Base-by-base conservation (phyloP, 106 monocot species). In the Cymbidium sinense region DNA sequence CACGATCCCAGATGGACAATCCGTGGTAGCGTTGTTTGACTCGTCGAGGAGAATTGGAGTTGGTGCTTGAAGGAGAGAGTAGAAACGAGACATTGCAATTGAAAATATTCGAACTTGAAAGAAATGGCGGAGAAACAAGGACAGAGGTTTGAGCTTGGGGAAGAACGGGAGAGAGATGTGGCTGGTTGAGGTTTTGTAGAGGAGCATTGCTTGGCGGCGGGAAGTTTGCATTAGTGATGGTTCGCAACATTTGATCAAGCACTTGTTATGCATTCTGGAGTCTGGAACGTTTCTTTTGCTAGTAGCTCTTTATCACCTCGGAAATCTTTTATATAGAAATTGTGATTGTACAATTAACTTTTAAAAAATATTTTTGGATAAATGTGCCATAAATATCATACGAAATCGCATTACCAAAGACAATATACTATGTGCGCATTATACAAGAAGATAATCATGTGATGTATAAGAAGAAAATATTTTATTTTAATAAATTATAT, bases 81-180 rank as follows among this genome's bases (percentile, higher is more conserved):
- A 19, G 19, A 34, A 18, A 33, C 44, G 34, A 28, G 80, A 36
- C 3, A 12, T 25, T 41, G 36, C 18, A 39, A 51, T 73, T 4
- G 54, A 31, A 54, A 73, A 72, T 25, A 73, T 72, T 25, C 15
- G 54, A 73, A 54, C 55, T 67, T 79, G 79, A 62, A 76, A 70
- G 33, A 76, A 84, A 13, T 55, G 73, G 79, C 43, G 77, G 75
- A 51, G 51, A 70, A 65, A 44, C 44, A 43, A 74, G 23, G 17
- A 74, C 28, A 8, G 21, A 21, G 43, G 12, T 74, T 44, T 74
- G 71, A 71, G 71, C 20, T 35, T 39, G 39, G 71, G 71, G 39
- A 71, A 71, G 71, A 37, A 39, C 7, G 39, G 34, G 13, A 29
- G 12, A 44, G 27, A 74, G 44, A 47, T 9, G 27, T 44, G 28